Evolutionary conservation across 257 asterid genomes (phyloP).

Genomic region (Gentiana dahurica): DNA sequence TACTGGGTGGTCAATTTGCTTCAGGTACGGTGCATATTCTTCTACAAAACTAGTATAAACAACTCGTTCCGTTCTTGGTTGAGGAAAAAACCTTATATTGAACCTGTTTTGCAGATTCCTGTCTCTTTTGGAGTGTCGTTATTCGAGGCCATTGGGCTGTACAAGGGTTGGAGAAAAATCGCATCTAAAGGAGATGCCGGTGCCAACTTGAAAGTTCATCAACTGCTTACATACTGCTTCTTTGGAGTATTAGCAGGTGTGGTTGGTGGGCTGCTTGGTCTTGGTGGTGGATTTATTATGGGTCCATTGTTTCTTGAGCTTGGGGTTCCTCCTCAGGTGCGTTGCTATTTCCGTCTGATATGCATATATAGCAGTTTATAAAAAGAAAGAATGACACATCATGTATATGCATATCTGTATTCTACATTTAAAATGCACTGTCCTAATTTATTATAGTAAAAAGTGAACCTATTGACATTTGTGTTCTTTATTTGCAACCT

Average conservation of each 20-base stretch:
- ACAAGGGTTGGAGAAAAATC: conserved; percentile 81
- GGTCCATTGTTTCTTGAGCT: conserved; percentile 47
- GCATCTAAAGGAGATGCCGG: conserved; percentile 69
- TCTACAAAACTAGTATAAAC: not conserved
- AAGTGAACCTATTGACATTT: not conserved
- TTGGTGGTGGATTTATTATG: conserved; percentile 89
- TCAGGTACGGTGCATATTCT: conserved; percentile 43
- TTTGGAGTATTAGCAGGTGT: conserved; percentile 78
- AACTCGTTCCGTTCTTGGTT: not conserved
- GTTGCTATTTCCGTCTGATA: not conserved
- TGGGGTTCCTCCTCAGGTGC: conserved; percentile 65
- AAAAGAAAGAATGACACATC: not conserved
- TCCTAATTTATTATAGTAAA: not conserved
- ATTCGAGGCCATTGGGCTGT: conserved; percentile 55
- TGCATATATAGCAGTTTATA: not conserved
- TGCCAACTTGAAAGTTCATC: conserved; percentile 49
- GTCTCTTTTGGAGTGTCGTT: conserved; percentile 65
- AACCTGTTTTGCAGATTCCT: conserved; percentile 46
- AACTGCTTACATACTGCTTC: conserved; percentile 55
- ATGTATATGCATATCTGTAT: not conserved
- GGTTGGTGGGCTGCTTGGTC: conserved; percentile 94
- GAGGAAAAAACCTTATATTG: not conserved
- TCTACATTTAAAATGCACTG: not conserved
- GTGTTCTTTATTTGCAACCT: not conserved
- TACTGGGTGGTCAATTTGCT: conserved; percentile 90